Conservation (phyloP, 768 basidiomycete species). For the Tephrocybe rancida region DNA sequence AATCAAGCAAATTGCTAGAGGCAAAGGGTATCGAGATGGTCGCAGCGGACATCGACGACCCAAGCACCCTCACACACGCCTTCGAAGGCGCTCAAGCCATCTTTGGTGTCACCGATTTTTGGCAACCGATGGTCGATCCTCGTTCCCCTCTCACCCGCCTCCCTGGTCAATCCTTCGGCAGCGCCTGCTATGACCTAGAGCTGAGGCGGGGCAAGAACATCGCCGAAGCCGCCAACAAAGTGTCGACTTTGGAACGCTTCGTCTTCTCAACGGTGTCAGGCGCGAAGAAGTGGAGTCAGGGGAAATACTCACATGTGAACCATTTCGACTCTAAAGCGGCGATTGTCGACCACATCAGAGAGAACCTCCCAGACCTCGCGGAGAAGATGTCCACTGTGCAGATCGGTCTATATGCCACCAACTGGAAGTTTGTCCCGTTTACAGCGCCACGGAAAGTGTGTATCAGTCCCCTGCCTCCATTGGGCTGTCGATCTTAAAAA, state of each 20-base stretch:
- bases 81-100: conserved; percentile 10
- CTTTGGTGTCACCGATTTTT: conserved; percentile 12
- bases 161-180: background rate
- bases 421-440: conserved; percentile 3
- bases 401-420: conserved; percentile 5
- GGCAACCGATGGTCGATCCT: conserved; percentile 5
- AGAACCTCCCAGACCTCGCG: conserved; percentile 2
- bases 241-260: conserved; percentile 2
- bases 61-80: background rate
- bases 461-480: background rate
- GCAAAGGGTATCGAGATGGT: conserved; percentile 7
- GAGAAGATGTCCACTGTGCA: conserved; percentile 5
- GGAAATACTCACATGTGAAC: conserved; percentile 2
- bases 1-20: conserved; percentile 3
- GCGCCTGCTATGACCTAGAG: conserved; percentile 9
- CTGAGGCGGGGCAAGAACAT: conserved; percentile 7
- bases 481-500: too few relatives aligned
- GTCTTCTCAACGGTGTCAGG: background rate
- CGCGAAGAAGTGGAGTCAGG: conserved; percentile 4
- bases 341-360: conserved; percentile 2
- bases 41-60: conserved; percentile 5
- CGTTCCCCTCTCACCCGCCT: background rate
- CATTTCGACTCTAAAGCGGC: conserved; percentile 8
- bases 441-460: conserved; percentile 1
- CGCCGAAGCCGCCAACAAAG: conserved; percentile 3